Conservation (phyloP, 306 rosid species). For the Begonia fuchsioides region DNA sequence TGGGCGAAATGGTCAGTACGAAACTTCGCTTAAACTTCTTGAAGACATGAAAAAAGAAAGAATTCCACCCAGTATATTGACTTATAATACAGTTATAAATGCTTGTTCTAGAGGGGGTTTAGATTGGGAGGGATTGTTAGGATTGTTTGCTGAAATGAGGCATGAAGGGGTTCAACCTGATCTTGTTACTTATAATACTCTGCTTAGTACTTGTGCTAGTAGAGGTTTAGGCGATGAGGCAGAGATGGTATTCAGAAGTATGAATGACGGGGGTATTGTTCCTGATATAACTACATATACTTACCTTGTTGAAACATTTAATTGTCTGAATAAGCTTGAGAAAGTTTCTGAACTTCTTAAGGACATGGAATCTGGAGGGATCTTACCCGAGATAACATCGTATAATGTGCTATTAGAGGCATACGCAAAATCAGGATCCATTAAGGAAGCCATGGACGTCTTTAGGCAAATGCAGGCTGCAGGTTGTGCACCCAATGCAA, state of each 20-base stretch:
- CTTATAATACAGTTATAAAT: slow-evolving; percentile 80
- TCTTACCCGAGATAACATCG: slow-evolving; percentile 70
- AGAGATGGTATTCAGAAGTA: slow-evolving; percentile 85
- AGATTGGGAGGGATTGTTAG: slow-evolving; percentile 91
- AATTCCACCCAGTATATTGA: slow-evolving; percentile 61
- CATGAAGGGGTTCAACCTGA: slow-evolving; percentile 93
- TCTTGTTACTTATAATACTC: slow-evolving; percentile 64
- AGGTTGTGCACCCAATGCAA: slow-evolving; percentile 66
- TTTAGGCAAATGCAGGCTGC: slow-evolving; percentile 98
- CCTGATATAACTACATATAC: slow-evolving; percentile 69
- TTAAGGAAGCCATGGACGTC: slow-evolving; percentile 59
- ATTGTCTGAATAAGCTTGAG: slow-evolving; percentile 49
- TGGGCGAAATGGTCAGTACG: slow-evolving; percentile 67
- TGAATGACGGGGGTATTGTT: slow-evolving; percentile 84
- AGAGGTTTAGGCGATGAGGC: slow-evolving; percentile 81
- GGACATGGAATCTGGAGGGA: slow-evolving; percentile 82
- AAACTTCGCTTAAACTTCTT: slow-evolving; percentile 50
- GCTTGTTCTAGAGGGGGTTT: slow-evolving; percentile 90
- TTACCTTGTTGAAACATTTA: slow-evolving; percentile 71
- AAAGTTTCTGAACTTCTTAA: slow-evolving; percentile 73
- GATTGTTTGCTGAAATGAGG: slow-evolving; percentile 93
- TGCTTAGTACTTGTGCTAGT: slow-evolving; percentile 83
- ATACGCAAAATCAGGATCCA: slow-evolving; percentile 47
- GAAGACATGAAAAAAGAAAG: slow-evolving; percentile 66
- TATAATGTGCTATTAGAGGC: slow-evolving; percentile 84